phyloP scores from a whole-genome alignment of 805 yeast genomes.

The Candida peoriensis region DNA sequence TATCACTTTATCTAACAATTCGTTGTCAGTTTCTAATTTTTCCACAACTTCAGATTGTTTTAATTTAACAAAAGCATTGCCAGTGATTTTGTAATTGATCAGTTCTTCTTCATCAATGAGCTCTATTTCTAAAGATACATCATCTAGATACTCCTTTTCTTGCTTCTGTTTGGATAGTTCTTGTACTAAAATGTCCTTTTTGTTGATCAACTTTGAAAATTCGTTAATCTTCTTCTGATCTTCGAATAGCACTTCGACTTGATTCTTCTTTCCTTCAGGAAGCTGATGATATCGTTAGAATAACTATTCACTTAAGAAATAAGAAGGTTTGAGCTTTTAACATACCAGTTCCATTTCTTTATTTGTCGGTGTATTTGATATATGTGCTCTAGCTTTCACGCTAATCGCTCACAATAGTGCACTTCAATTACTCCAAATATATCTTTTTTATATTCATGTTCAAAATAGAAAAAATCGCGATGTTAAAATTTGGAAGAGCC shows the following conservation, averaged over 20 bases:
- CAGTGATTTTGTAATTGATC: conserved; percentile 72
- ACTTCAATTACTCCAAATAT: no score
- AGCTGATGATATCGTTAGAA: conserved; percentile 14
- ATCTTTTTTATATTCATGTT: no score
- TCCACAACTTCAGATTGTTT: conserved; percentile 62
- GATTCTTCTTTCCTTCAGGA: conserved; percentile 38
- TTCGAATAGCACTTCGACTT: conserved; percentile 34
- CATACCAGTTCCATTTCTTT: conserved; percentile 13
- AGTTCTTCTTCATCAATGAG: conserved; percentile 72
- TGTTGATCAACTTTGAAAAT: conserved; percentile 76
- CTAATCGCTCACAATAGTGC: no score
- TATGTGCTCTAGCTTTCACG: no score
- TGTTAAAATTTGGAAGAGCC: no score
- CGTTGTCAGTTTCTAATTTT: conserved; percentile 60
- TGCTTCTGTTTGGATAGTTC: conserved; percentile 45
- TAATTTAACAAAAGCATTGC: conserved; percentile 64
- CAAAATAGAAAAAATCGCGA: no score
- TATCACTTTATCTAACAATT: conserved; percentile 45
- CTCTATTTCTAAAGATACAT: conserved; percentile 79
- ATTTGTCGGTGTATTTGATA: no score
- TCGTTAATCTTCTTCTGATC: conserved; percentile 89
- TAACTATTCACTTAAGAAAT: background rate
- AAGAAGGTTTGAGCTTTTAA: background rate
- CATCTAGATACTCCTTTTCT: conserved; percentile 87
- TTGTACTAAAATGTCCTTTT: conserved; percentile 53